Conservation (phyloP, 2,329 filamentous ascomycete genomes). For the Colletotrichum sp. region DNA sequence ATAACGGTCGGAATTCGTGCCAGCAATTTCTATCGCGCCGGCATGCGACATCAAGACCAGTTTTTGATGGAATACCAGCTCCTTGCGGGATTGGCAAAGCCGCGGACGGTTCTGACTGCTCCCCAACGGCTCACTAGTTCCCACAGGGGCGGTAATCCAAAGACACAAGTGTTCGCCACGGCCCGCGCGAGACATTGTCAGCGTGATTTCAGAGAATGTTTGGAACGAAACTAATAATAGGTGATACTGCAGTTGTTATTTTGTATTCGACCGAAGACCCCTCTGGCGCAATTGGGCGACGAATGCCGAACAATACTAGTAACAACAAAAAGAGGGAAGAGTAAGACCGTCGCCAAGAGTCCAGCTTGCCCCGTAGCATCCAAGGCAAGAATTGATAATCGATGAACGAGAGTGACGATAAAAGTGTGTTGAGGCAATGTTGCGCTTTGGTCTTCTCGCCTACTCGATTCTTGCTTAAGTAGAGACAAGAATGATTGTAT, state of each 20-base stretch:
- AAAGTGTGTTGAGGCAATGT: not conserved
- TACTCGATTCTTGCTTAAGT: not conserved
- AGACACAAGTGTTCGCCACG: not conserved
- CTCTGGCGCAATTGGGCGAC: not conserved
- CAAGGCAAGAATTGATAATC: not conserved
- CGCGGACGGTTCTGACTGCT: not conserved
- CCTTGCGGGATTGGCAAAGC: not conserved
- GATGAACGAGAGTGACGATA: not conserved
- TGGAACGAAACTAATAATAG: not conserved
- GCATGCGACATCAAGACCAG: not conserved
- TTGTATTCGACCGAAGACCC: not conserved
- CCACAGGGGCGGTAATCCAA: not conserved
- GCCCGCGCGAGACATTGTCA: not conserved
- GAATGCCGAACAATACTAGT: not conserved
- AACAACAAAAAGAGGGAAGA: not conserved
- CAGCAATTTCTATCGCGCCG: not conserved
- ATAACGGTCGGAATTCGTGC: not conserved
- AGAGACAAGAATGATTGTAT: not conserved
- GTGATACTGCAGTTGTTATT: not conserved
- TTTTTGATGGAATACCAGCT: not conserved
- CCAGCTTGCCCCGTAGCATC: not conserved
- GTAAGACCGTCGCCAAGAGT: not conserved
- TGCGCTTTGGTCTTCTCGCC: not conserved
- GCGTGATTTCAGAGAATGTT: not conserved
- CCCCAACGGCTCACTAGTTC: not conserved